These are phyloP conservation scores for Ceriops tagal DNA, from an alignment of 345 rosid species.

Conservation along the genomic window DNA sequence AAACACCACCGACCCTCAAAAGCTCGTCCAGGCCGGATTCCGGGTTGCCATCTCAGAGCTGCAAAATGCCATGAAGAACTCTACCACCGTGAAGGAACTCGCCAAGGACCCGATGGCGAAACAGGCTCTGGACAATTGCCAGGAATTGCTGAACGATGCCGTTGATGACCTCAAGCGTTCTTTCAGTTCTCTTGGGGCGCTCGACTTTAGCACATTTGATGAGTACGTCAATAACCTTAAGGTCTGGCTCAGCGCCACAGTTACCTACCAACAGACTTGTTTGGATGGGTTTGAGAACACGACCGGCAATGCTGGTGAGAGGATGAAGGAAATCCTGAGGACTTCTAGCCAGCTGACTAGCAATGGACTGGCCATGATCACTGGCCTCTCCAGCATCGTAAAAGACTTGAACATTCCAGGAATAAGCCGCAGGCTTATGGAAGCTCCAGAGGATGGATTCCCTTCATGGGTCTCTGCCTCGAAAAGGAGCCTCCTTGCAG, in stretches of 20 bases:
- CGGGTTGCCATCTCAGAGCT: slow-evolving; percentile 40
- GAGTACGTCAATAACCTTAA: slow-evolving; percentile 45
- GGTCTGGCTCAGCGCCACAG: slow-evolving; percentile 71
- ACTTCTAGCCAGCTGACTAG: slow-evolving; percentile 49
- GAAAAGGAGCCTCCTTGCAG: slow-evolving; percentile 37
- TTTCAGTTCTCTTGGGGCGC: slow-evolving; percentile 32
- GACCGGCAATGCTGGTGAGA: slow-evolving; percentile 33
- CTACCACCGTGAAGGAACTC: slow-evolving; percentile 34
- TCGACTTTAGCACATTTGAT: slow-evolving; percentile 33
- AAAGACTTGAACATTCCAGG: slow-evolving; percentile 24
- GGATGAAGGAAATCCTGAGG: slow-evolving; percentile 42
- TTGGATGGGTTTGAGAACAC: slow-evolving; percentile 61
- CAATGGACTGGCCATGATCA: slow-evolving; percentile 72
- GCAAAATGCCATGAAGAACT: slow-evolving; percentile 34
- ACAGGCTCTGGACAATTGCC: slow-evolving; percentile 52
- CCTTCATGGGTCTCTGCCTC: slow-evolving; percentile 49
- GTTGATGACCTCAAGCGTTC: slow-evolving; percentile 52
- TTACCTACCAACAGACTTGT: slow-evolving; percentile 73
- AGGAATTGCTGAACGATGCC: slow-evolving; percentile 47
- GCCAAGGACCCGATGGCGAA: slow-evolving; percentile 47
- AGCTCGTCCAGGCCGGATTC: slow-evolving; percentile 53
- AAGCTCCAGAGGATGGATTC: slow-evolving; percentile 12
- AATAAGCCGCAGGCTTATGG: slow-evolving; percentile 7
- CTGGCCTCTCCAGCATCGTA: slow-evolving; percentile 34
- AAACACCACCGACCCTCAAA: slow-evolving; percentile 48